These are phyloP conservation scores for Curvularia eragrostidis DNA, from an alignment of 2,329 filamentous ascomycete genomes.

Conservation along the genomic window DNA sequence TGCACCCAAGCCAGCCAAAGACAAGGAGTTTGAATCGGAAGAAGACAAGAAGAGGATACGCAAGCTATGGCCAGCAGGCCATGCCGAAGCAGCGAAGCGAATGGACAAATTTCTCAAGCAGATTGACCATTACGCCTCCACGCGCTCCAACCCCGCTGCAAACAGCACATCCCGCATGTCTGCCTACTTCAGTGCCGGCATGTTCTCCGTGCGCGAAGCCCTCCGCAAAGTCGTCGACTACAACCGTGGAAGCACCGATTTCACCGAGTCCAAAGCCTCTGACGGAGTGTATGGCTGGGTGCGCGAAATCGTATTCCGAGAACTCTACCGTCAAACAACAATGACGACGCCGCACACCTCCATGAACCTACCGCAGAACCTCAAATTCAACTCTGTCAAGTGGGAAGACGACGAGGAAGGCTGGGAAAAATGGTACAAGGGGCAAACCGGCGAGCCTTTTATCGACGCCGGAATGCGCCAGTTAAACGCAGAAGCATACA, in stretches of 20 bases:
- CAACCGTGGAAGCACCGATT: conserved; percentile 54
- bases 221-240: conserved; percentile 51
- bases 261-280: conserved; percentile 48
- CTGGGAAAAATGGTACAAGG: conserved; percentile 58
- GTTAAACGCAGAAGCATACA: conserved; percentile 57
- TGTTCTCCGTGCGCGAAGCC: conserved; percentile 56
- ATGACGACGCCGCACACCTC: conserved; percentile 56
- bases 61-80: conserved; percentile 56
- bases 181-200: conserved; percentile 56
- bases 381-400: conserved; percentile 60
- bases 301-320: conserved; percentile 60
- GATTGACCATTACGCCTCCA: conserved; percentile 50
- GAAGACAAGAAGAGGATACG: conserved; percentile 52
- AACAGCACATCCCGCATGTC: conserved; percentile 53
- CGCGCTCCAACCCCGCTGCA: conserved; percentile 53
- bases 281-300: conserved; percentile 56
- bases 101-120: conserved; percentile 53
- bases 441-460: conserved; percentile 57
- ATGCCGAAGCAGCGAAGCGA: conserved; percentile 52
- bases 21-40: conserved; percentile 50
- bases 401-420: conserved; percentile 61
- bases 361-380: conserved; percentile 60
- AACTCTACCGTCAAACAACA: conserved; percentile 59
- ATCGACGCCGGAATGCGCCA: conserved; percentile 62
- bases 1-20: conserved; percentile 48